phyloP scores from a whole-genome alignment of 305 asterid genomes.

The Fraxinus velutina region DNA sequence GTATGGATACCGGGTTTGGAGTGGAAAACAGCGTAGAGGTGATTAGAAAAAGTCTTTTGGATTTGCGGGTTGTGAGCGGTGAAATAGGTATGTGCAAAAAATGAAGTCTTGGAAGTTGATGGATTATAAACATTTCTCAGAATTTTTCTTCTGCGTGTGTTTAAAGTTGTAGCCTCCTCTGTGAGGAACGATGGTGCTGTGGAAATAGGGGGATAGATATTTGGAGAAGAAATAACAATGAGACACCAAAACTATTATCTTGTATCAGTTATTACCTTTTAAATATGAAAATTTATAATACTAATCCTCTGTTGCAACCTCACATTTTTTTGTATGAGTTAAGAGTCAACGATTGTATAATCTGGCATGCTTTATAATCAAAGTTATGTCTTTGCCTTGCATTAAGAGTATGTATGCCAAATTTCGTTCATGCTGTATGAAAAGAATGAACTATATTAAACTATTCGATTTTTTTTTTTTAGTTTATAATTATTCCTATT shows the following conservation, averaged over 20 bases:
- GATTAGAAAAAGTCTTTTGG: conserved; percentile 32
- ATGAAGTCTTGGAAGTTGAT: conserved; percentile 51
- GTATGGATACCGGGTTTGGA: conserved; percentile 15
- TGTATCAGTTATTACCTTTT: background rate
- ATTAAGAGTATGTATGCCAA: background rate
- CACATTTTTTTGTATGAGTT: no score
- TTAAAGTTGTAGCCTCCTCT: background rate
- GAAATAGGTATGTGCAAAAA: conserved; percentile 28
- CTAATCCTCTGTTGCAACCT: background rate
- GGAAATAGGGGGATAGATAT: background rate
- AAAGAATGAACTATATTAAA: no score
- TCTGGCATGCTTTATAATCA: background rate
- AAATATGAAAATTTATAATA: background rate
- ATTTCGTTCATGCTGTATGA: no score
- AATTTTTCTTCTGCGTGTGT: background rate
- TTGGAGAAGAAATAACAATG: background rate
- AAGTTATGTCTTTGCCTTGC: background rate
- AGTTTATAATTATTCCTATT: no score
- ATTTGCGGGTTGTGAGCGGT: conserved; percentile 24
- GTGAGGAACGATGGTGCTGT: background rate
- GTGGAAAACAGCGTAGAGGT: conserved; percentile 56
- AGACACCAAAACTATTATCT: background rate
- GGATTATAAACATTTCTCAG: conserved; percentile 45
- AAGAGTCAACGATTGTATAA: no score
- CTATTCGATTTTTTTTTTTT: no score